A percentile compares a stretch with the other conserved stretches of the same genome.
phyloP scores from a whole-genome alignment of 2,329 filamentous ascomycete genomes.

The Aspergillus costaricaensis region DNA sequence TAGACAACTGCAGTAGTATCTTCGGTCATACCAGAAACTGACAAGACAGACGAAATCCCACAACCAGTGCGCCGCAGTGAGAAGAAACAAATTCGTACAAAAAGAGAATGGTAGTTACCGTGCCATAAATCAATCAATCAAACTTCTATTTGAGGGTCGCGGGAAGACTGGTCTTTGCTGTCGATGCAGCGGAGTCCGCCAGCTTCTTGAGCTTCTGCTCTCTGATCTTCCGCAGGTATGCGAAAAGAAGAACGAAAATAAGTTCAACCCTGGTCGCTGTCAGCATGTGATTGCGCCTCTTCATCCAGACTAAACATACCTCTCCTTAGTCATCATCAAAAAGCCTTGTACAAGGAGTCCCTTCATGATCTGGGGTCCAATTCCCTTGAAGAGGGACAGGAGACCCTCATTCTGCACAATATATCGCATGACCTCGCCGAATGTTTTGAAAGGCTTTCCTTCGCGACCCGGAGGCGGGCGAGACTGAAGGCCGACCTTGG shows the following conservation, averaged over 20 bases:
- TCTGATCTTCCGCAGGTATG: slow-evolving; percentile 73
- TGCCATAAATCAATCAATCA: neutral
- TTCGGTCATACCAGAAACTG: neutral
- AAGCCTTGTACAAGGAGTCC: slow-evolving; percentile 91
- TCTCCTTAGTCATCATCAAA: slow-evolving; percentile 98
- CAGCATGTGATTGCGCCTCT: slow-evolving; percentile 7
- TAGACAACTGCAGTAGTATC: slow-evolving; percentile 13
- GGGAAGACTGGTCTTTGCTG: slow-evolving; percentile 57
- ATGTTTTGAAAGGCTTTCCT: slow-evolving; percentile 90
- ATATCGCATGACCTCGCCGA: slow-evolving; percentile 91
- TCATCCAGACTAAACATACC: slow-evolving; percentile 52
- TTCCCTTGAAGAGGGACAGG: slow-evolving; percentile 90
- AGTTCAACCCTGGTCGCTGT: slow-evolving; percentile 70
- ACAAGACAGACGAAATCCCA: slow-evolving; percentile 16
- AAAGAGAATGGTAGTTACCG: slow-evolving; percentile 9
- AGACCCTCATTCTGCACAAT: slow-evolving; percentile 86
- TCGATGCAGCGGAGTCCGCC: slow-evolving; percentile 63
- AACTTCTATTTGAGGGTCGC: slow-evolving; percentile 48
- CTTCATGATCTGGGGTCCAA: slow-evolving; percentile 90
- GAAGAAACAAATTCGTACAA: slow-evolving; percentile 15
- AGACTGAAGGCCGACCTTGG: slow-evolving; percentile 94
- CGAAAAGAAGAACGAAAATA: slow-evolving; percentile 80
- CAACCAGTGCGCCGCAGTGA: slow-evolving; percentile 4
- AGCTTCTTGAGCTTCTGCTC: slow-evolving; percentile 69
- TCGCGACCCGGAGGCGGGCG: slow-evolving; percentile 80